Evolutionary conservation across 768 basidiomycete genomes (phyloP).

Genomic region (Collybia mongolica): DNA sequence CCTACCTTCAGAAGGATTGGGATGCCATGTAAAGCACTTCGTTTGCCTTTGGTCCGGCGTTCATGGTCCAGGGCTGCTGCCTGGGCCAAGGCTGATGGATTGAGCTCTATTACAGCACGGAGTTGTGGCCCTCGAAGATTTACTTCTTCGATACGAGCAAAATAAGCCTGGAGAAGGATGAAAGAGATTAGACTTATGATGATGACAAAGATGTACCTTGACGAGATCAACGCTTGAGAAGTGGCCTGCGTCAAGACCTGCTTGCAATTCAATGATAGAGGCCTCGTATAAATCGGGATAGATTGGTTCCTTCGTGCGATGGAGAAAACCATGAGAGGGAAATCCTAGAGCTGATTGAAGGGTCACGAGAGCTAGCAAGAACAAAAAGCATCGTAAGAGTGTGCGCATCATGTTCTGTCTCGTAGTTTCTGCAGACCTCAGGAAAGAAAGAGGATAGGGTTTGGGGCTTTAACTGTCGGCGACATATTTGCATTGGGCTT

Average conservation of each 20-base stretch:
- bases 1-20: constrained; percentile 49
- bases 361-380: too few relatives aligned
- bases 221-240: constrained; percentile 65
- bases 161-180: constrained; percentile 48
- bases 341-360: too few relatives aligned
- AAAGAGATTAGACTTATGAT: not conserved
- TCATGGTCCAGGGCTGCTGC: constrained; percentile 51
- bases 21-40: constrained; percentile 53
- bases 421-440: too few relatives aligned
- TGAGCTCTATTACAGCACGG: constrained; percentile 59
- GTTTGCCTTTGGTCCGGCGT: constrained; percentile 37
- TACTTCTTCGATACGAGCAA: constrained; percentile 69
- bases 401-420: too few relatives aligned
- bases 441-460: too few relatives aligned
- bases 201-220: constrained; percentile 34
- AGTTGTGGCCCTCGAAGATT: constrained; percentile 57
- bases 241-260: constrained; percentile 43
- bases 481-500: too few relatives aligned
- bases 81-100: constrained; percentile 47
- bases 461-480: too few relatives aligned
- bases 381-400: too few relatives aligned
- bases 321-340: too few relatives aligned
- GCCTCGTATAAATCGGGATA: constrained; percentile 62
- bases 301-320: not conserved
- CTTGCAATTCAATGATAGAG: constrained; percentile 52